Evolutionary conservation across 164 flowering plant genomes (phyloP), one percentile per base, ranked within the genome.

Genomic region (Magnolia officinalis): DNA sequence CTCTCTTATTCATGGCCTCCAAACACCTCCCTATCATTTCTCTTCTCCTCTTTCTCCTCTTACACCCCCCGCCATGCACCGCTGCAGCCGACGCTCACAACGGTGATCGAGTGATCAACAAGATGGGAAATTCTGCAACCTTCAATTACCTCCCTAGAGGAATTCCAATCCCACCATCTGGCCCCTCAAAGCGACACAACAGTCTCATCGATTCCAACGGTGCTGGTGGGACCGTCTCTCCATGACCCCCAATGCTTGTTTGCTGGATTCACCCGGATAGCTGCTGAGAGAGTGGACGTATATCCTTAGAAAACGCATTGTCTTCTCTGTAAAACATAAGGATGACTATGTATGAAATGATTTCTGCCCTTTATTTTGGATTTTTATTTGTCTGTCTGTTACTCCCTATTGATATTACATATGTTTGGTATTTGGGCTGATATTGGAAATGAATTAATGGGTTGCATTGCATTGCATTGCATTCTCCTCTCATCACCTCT

Each of bases 101-200:
- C n/a, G n/a, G n/a, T 59, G n/a, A 59, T 59, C 63, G 9, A 59
- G 63, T 19, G n/a, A 8, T 19, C 11, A 10, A 59, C n/a, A 59
- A 59, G n/a, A 59, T 59, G 18, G 10, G 4, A 7, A 13, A 19
- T 13, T 4, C n/a, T 4, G 11, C 10, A 59, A 59, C 63, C 63
- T 59, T 59, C 63, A 59, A 59, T 59, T 59, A 13, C 63, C 63
- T 59, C 63, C 63, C 63, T 13, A 59, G n/a, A 59, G 63, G 63
- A 13, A 59, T 59, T 13, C 63, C 63, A 19, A 59, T 8, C 4
- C 63, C 63, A 19, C 63, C 63, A 6, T 59, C 63, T 19, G 63
- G 63, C n/a, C 63, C 63, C n/a, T 59, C 63, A 19, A 59, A 59
- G 63, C 63, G 63, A 19, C 63, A 59, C 63, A 59, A 59, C n/a